Evolutionary conservation across 176 grass and related monocot species (phyloP), one percentile per base, ranked within the genome.

Genomic region (Miscanthus lutarioriparius): DNA sequence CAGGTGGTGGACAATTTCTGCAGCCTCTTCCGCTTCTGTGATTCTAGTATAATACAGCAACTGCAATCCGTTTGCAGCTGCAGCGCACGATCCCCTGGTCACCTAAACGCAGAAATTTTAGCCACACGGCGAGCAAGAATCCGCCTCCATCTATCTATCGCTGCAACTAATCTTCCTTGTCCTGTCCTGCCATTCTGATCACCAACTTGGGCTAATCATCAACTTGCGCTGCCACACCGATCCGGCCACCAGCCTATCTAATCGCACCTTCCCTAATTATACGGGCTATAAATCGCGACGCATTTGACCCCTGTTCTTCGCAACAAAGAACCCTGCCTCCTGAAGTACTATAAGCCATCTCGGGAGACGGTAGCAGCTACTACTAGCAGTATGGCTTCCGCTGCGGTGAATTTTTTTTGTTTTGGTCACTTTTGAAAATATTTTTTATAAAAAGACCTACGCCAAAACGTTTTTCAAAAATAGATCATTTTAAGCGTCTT

Each of bases 211-310:
- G 30, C 32, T 36, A 35, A 53, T n/a, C n/a, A n/a, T n/a, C 5
- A 36, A 20, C 32, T 20, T 20, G 32, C 30, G 7, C 30, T 36
- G 32, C 64, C 16, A 17, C 64, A 6, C 26, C 30, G 30, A 67
- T 67, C 67, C 20, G 67, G 9, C 19, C 67, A 70, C 19, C 67
- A 70, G 40, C 67, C 36, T 39, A 70, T 70, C 67, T 70, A 70
- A 70, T 70, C 67, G 66, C 33, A 33, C 35, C 67, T 0, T 38
- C 33, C 17, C 65, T n/a, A 22, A 32, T 32, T 32, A 32, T 32
- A 32, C 30, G 30, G 41, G 20, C 53, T 69, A 69, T 69, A 69
- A 69, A 38, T 38, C 8, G 19, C 8, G 8, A 69, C 33, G 8
- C 17, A n/a, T 69, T 64, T 69, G 66, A 69, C 35, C 66, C 66